A percentile compares a stretch with the other conserved stretches of the same genome.
Evolutionary conservation across 179 eudicot genomes (phyloP).

Genomic region (Gypsophila paniculata): DNA sequence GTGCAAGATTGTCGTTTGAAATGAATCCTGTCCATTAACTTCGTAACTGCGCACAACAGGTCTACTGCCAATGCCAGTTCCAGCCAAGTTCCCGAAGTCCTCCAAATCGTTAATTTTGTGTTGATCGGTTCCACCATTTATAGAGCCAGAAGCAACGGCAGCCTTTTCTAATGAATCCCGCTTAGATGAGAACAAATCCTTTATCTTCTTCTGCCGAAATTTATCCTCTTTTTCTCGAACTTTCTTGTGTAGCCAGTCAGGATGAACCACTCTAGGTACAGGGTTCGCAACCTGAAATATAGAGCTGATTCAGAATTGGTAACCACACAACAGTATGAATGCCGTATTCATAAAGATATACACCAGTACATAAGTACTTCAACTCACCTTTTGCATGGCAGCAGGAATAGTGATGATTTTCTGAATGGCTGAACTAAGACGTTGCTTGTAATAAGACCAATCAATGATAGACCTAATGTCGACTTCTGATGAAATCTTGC

Average conservation of each 20-base stretch:
- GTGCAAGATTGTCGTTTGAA: slow-evolving; percentile 26
- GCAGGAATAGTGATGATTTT: slow-evolving; percentile 96
- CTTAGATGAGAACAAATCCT: slow-evolving; percentile 63
- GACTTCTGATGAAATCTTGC: slow-evolving; percentile 81
- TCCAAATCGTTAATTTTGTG: slow-evolving; percentile 61
- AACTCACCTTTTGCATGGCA: slow-evolving; percentile 93
- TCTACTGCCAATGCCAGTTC: slow-evolving; percentile 41
- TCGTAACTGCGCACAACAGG: slow-evolving; percentile 64
- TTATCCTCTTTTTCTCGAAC: slow-evolving; percentile 96
- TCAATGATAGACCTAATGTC: slow-evolving; percentile 88
- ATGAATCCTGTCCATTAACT: slow-evolving; percentile 32
- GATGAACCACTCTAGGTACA: slow-evolving; percentile 96
- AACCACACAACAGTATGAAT: slow-evolving; percentile 1
- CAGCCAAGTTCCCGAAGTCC: slow-evolving; percentile 58
- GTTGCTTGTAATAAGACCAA: slow-evolving; percentile 97
- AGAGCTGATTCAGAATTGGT: slow-evolving; percentile 25
- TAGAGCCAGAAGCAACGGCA: slow-evolving; percentile 27
- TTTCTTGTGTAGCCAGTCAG: slow-evolving; percentile 94
- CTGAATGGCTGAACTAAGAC: slow-evolving; percentile 89
- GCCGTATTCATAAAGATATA: background rate
- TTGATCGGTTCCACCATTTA: slow-evolving; percentile 29
- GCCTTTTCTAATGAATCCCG: slow-evolving; percentile 27
- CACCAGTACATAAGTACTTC: slow-evolving; percentile 14
- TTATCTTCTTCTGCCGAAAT: slow-evolving; percentile 80
- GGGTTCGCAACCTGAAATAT: slow-evolving; percentile 77